These are phyloP conservation scores for Cucumis cinereus DNA, from an alignment of 306 rosid species.

Conservation along the genomic window DNA sequence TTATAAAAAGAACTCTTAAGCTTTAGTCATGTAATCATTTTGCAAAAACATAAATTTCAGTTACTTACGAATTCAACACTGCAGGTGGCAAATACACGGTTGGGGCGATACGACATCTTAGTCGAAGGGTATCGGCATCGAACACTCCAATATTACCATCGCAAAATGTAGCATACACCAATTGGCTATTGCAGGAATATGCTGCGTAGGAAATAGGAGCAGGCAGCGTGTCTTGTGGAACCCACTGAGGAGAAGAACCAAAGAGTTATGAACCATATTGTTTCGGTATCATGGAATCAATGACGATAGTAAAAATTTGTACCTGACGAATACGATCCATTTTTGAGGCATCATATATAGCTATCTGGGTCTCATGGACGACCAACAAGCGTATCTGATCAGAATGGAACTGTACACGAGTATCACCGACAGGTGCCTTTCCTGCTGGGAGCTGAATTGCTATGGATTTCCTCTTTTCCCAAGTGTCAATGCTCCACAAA, in stretches of 20 bases:
- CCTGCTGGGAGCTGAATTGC: constrained; percentile 53
- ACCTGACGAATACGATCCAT: constrained; percentile 86
- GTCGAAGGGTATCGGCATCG: constrained; percentile 62
- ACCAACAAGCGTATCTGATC: constrained; percentile 68
- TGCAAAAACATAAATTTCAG: neutral
- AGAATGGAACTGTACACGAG: constrained; percentile 68
- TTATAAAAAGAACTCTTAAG: neutral
- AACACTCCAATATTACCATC: constrained; percentile 78
- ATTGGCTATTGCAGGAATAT: constrained; percentile 64
- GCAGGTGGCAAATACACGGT: constrained; percentile 44
- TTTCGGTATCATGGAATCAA: neutral
- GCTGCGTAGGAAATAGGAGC: constrained; percentile 64
- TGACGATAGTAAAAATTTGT: neutral
- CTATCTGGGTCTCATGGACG: constrained; percentile 72
- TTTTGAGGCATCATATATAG: constrained; percentile 76
- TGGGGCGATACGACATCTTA: constrained; percentile 74
- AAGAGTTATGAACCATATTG: constrained; percentile 1
- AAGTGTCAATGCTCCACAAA: constrained; percentile 77
- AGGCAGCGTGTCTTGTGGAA: constrained; percentile 63
- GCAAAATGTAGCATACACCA: constrained; percentile 48
- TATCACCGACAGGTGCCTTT: constrained; percentile 61
- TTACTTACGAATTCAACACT: constrained; percentile 46
- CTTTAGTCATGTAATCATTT: neutral
- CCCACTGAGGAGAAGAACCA: constrained; percentile 49
- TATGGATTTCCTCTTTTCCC: constrained; percentile 83